A percentile compares a stretch with the other conserved stretches of the same genome.
Evolutionary conservation across 345 rosid species (phyloP).

Genomic region (Hirschfeldia incana): DNA sequence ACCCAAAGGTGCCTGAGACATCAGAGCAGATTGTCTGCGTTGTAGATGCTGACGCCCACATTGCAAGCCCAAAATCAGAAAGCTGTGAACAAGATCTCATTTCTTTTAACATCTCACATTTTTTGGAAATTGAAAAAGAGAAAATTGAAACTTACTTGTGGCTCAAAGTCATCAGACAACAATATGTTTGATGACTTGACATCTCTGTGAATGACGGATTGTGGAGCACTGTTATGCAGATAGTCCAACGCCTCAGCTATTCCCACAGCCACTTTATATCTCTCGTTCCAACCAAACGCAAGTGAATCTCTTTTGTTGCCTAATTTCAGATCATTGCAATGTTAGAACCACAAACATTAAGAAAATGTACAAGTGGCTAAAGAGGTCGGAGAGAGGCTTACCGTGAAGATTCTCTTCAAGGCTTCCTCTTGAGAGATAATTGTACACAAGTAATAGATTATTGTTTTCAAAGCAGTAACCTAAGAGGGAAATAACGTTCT

Average conservation of each 20-base stretch:
- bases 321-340: slow-evolving; percentile 22
- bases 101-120: slow-evolving; percentile 3
- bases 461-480: slow-evolving; percentile 80
- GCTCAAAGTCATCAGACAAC: slow-evolving; percentile 82
- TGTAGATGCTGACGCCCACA: slow-evolving; percentile 61
- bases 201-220: slow-evolving; percentile 83
- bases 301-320: slow-evolving; percentile 56
- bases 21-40: slow-evolving; percentile 69
- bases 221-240: slow-evolving; percentile 62
- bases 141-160: slow-evolving; percentile 56
- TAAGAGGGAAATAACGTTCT: slow-evolving; percentile 71
- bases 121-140: background rate
- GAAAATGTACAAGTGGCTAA: background rate
- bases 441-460: slow-evolving; percentile 71
- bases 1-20: slow-evolving; percentile 97
- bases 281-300: slow-evolving; percentile 75
- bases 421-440: slow-evolving; percentile 87
- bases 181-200: slow-evolving; percentile 94
- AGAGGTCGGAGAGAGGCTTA: slow-evolving; percentile 35
- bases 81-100: slow-evolving; percentile 50
- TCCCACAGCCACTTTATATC: slow-evolving; percentile 84
- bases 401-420: slow-evolving; percentile 96
- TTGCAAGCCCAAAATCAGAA: slow-evolving; percentile 94
- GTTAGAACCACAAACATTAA: slow-evolving; percentile 12
- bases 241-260: slow-evolving; percentile 88